Conservation (phyloP, 768 basidiomycete species). For the Russula dissimulans region DNA sequence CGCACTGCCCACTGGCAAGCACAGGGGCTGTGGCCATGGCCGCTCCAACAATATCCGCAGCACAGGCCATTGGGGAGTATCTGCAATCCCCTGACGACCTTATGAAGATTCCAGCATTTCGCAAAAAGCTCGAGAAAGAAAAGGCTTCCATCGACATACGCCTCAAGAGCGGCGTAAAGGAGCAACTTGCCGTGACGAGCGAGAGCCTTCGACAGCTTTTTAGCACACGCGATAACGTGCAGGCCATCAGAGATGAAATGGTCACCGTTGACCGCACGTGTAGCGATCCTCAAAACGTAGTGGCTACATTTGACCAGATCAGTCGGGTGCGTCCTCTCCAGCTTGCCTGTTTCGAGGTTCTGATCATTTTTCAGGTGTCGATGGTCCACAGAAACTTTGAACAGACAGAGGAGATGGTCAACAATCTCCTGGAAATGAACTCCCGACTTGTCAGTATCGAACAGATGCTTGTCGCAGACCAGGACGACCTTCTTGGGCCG, state of each 20-base stretch:
- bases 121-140: conserved; percentile 94
- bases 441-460: conserved; percentile 72
- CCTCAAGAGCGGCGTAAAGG: conserved; percentile 84
- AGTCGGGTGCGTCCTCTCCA: conserved; percentile 55
- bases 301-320: conserved; percentile 91
- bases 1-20: too few species aligned
- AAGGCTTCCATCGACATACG: conserved; percentile 89
- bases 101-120: conserved; percentile 74
- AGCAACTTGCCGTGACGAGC: conserved; percentile 84
- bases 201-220: conserved; percentile 80
- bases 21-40: conserved; percentile 29
- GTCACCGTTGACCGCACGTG: conserved; percentile 66
- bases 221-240: conserved; percentile 66
- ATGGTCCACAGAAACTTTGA: conserved; percentile 93
- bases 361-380: conserved; percentile 55
- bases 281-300: conserved; percentile 63
- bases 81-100: conserved; percentile 93
- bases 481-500: conserved; percentile 71
- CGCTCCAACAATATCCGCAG: conserved; percentile 57
- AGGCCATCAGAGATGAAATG: conserved; percentile 82
- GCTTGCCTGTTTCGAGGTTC: neutral
- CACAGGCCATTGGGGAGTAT: conserved; percentile 82
- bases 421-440: conserved; percentile 89
- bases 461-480: conserved; percentile 66
- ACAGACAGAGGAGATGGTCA: conserved; percentile 92